Evolutionary conservation across 78 protist species (phyloP), one percentile per base, ranked within the genome.

Genomic region (Creolimax fragrantissima): DNA sequence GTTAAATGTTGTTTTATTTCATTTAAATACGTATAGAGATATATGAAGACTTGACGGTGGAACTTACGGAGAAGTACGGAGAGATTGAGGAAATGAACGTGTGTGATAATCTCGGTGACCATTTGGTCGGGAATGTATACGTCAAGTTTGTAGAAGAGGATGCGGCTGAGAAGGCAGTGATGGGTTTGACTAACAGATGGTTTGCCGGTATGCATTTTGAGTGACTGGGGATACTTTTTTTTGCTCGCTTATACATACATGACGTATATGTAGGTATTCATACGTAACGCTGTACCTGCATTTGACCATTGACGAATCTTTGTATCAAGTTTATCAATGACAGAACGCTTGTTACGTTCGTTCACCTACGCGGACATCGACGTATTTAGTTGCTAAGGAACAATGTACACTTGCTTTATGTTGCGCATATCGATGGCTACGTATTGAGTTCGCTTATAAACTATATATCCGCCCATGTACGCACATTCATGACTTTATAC

Each of bases 91-190:
- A 97, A 43, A 90, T 98, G 42, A 45, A 96, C 85, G 96, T 95
- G 7, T 96, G 98, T 90, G 98, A 97, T 41, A 98, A 98, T 94
- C 93, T 97, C 7, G 92, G 98, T 47, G 99, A 98, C 42, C 99
- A 98, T 93, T 92, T 98, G 83, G 35, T 96, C 42, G 99, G 99
- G 58, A 98, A 98, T 92, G 98, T 98, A 37, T 99, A 97, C 94
- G 97, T 97, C 83, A 97, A 94, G 95, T 99, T 92, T 86, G 35
- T 11, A 5, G 90, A 83, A 41, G 99, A 99, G 43, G 99, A 97
- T 2, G 96, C 67, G 4, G 99, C 99, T 3, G 95, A 90, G 45
- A 94, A 85, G 45, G 98, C 98, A 3, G 92, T 95, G 44, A 67
- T 92, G 35, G 96, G 85, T 7, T 89, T 99, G 44, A 90, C 85